Conservation (phyloP, 257 asterid species). For the Anisodus acutangulus region DNA sequence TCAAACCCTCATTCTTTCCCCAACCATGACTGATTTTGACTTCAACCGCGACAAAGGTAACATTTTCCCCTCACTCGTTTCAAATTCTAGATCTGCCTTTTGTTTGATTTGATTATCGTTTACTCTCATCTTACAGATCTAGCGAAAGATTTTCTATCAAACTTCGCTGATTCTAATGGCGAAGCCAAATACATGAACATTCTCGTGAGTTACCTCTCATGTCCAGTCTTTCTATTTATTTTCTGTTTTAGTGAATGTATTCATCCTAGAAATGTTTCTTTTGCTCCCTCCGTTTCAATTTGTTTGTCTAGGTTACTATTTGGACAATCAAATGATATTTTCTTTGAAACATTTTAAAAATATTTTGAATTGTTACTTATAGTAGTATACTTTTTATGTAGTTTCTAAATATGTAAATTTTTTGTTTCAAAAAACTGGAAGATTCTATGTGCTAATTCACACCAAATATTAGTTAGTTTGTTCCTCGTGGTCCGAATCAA, state of each 20-base stretch:
- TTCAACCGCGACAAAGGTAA: conserved; percentile 72
- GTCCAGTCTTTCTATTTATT: background rate
- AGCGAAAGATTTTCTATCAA: conserved; percentile 72
- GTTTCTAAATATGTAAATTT: too few relatives aligned
- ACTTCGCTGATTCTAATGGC: conserved; percentile 73
- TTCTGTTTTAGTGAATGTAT: background rate
- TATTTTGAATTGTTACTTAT: too few relatives aligned
- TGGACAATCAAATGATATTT: too few relatives aligned
- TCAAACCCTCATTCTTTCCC: background rate
- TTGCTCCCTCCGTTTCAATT: too few relatives aligned
- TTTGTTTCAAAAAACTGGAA: too few relatives aligned
- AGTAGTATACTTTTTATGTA: too few relatives aligned
- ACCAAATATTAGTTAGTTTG: too few relatives aligned
- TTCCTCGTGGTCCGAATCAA: too few relatives aligned
- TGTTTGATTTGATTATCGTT: background rate
- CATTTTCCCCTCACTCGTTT: background rate
- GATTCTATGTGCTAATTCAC: too few relatives aligned
- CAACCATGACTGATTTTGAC: conserved; percentile 59
- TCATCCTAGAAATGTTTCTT: background rate
- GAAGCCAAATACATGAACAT: conserved; percentile 74
- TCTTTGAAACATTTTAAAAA: too few relatives aligned
- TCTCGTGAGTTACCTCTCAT: conserved; percentile 56
- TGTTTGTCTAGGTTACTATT: too few relatives aligned
- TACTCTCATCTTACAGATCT: conserved; percentile 44
- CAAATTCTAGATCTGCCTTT: background rate